Percentiles rank a stretch among this genome's conserved stretches.
Evolutionary conservation across 371 early-diverging fungal species (phyloP).

Genomic region (Zopfochytrium polystomum): DNA sequence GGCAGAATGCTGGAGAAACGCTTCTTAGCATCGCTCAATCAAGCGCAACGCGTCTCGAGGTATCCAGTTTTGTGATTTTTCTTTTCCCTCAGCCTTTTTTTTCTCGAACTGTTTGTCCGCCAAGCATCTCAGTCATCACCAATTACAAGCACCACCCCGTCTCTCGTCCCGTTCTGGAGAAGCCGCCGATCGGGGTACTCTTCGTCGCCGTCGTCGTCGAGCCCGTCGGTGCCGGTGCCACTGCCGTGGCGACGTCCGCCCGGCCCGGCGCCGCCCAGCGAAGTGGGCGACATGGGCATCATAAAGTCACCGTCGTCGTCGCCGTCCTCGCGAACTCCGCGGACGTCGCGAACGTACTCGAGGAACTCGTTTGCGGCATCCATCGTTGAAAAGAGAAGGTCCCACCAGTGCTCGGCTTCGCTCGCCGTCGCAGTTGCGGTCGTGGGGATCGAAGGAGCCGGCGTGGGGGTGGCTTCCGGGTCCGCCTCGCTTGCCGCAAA

Average conservation of each 20-base stretch:
- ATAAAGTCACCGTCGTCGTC: no score
- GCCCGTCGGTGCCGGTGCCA: neutral
- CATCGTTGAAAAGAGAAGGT: slow-evolving; percentile 35
- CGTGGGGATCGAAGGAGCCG: slow-evolving; percentile 11
- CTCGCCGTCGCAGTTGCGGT: slow-evolving; percentile 10
- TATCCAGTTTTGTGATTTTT: no score
- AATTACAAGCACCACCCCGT: slow-evolving; percentile 25
- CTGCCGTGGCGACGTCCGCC: neutral
- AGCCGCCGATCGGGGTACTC: slow-evolving; percentile 13
- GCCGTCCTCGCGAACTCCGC: slow-evolving; percentile 17
- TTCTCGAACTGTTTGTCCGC: no score
- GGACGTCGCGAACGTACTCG: slow-evolving; percentile 24
- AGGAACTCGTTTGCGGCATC: slow-evolving; percentile 41
- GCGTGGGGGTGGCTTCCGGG: slow-evolving; percentile 7
- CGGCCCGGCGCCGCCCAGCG: neutral
- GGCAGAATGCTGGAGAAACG: no score
- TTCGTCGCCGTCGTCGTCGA: neutral
- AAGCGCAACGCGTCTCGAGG: no score
- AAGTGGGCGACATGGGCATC: neutral
- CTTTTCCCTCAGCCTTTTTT: no score
- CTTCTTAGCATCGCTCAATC: no score
- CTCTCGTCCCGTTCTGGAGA: slow-evolving; percentile 16
- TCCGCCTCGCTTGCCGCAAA: neutral
- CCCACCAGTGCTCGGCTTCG: slow-evolving; percentile 32
- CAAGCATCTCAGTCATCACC: slow-evolving; percentile 22